These are phyloP conservation scores for Chrysoporthe cubensis DNA, from an alignment of 2,329 filamentous ascomycete genomes.

Conservation along the genomic window DNA sequence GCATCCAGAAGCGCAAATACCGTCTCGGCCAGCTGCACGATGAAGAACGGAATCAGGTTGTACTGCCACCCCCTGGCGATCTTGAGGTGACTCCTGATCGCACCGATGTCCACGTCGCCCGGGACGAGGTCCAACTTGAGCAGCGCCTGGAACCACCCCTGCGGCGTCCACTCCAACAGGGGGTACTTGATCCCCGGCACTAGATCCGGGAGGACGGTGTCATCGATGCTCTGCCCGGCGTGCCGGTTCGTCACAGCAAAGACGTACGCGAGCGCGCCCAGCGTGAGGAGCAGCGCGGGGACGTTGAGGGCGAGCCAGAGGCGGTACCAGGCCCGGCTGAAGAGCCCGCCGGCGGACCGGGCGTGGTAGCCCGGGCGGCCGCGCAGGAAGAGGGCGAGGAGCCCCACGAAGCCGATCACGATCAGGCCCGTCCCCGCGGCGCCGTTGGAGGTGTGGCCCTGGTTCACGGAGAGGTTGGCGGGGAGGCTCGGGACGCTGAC, in stretches of 20 bases:
- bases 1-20: slow-evolving; percentile 20
- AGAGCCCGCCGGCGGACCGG: slow-evolving; percentile 21
- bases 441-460: slow-evolving; percentile 47
- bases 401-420: slow-evolving; percentile 40
- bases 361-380: slow-evolving; percentile 32
- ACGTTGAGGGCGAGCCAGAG: slow-evolving; percentile 41
- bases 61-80: slow-evolving; percentile 26
- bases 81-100: slow-evolving; percentile 8
- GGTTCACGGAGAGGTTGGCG: slow-evolving; percentile 40
- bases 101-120: slow-evolving; percentile 9
- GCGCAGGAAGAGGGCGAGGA: slow-evolving; percentile 38
- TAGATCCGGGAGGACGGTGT: slow-evolving; percentile 31
- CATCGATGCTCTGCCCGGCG: slow-evolving; percentile 39
- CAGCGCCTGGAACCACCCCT: slow-evolving; percentile 44
- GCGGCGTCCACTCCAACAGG: slow-evolving; percentile 42
- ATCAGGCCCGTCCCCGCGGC: slow-evolving; percentile 45
- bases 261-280: slow-evolving; percentile 43
- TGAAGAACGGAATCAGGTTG: slow-evolving; percentile 28
- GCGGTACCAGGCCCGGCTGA: slow-evolving; percentile 36
- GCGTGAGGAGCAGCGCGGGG: slow-evolving; percentile 42
- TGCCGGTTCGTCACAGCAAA: slow-evolving; percentile 39
- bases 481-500: slow-evolving; percentile 39
- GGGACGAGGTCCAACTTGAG: slow-evolving; percentile 37
- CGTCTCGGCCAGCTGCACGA: slow-evolving; percentile 26
- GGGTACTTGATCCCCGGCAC: slow-evolving; percentile 36